Conservation (phyloP, 2,329 filamentous ascomycete species). For the Cladosporium sp. region DNA sequence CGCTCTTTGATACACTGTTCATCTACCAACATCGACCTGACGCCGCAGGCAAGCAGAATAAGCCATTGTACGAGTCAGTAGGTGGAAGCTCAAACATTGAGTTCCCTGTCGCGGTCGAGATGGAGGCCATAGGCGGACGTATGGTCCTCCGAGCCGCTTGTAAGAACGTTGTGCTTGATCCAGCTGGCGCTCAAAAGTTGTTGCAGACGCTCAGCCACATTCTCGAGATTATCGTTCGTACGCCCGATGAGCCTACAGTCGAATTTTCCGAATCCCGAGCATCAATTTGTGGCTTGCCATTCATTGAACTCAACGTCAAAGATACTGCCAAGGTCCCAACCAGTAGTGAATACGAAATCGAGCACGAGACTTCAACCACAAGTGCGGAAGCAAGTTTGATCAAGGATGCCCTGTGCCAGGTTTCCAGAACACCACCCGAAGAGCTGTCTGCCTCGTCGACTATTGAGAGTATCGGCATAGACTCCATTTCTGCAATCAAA, state of each 20-base stretch:
- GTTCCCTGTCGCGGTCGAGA: slow-evolving; percentile 79
- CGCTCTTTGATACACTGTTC: slow-evolving; percentile 66
- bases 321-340: background rate
- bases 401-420: slow-evolving; percentile 46
- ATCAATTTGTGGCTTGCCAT: slow-evolving; percentile 66
- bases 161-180: slow-evolving; percentile 58
- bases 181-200: slow-evolving; percentile 52
- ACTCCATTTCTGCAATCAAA: slow-evolving; percentile 91
- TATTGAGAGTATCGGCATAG: slow-evolving; percentile 82
- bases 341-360: slow-evolving; percentile 10
- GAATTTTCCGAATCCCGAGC: slow-evolving; percentile 55
- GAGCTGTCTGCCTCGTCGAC: slow-evolving; percentile 64
- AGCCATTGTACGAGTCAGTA: slow-evolving; percentile 62
- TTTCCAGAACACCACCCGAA: slow-evolving; percentile 62
- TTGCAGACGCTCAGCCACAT: slow-evolving; percentile 62
- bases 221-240: slow-evolving; percentile 58
- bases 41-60: slow-evolving; percentile 23
- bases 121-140: slow-evolving; percentile 61
- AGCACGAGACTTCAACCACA: background rate
- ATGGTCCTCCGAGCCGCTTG: slow-evolving; percentile 74
- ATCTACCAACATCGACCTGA: slow-evolving; percentile 63
- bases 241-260: slow-evolving; percentile 56
- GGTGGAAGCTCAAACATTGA: slow-evolving; percentile 70
- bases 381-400: slow-evolving; percentile 11
- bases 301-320: slow-evolving; percentile 38